phyloP scores from a whole-genome alignment of 179 eudicot species.

The Beta macrorhiza region DNA sequence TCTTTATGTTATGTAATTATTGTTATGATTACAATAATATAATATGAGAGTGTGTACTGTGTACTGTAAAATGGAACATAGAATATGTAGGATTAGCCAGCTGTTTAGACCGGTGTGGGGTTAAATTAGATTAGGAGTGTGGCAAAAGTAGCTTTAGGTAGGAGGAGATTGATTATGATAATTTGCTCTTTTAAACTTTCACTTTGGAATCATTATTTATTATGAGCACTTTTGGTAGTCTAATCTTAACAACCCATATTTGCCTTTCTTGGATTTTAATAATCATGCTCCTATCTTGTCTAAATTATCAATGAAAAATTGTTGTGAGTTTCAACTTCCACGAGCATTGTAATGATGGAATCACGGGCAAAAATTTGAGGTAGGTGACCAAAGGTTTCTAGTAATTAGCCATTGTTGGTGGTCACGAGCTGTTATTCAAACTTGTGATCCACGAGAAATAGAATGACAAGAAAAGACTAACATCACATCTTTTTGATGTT shows the following conservation, averaged over 20 bases:
- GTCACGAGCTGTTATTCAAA: background rate
- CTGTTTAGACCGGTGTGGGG: background rate
- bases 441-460: background rate
- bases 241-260: background rate
- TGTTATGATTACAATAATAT: conserved; percentile 4
- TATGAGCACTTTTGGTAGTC: conserved; percentile 4
- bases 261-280: background rate
- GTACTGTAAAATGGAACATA: conserved; percentile 7
- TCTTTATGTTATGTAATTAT: conserved; percentile 35
- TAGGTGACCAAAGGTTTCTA: background rate
- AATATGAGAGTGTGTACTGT: conserved; percentile 18
- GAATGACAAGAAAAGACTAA: background rate
- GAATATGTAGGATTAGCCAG: conserved; percentile 18
- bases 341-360: background rate
- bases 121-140: conserved; percentile 18
- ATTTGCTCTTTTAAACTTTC: background rate
- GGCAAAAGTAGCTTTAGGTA: conserved; percentile 22
- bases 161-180: conserved; percentile 19
- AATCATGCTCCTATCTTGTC: background rate
- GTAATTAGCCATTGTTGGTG: background rate
- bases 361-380: background rate
- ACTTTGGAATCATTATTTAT: conserved; percentile 13
- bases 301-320: background rate
- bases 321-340: background rate
- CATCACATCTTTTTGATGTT: background rate